Conservation (phyloP, 2,329 filamentous ascomycete genomes). For the Neopestalotiopsis sp. region DNA sequence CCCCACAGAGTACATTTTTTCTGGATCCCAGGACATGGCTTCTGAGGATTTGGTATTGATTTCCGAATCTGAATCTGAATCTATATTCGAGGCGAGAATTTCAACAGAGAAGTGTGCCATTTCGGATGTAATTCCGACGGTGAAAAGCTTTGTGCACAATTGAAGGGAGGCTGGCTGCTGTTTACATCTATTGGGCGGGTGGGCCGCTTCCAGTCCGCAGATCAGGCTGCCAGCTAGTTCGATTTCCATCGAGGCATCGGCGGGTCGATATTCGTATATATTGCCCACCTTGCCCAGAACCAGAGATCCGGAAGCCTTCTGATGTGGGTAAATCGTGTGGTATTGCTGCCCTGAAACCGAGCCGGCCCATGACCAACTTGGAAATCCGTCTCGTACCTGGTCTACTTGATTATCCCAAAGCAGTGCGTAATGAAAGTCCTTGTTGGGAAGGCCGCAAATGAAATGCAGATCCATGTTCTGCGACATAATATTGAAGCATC, state of each 20-base stretch:
- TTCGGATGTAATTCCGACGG: not conserved
- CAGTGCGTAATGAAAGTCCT: not conserved
- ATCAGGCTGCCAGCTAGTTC: not conserved
- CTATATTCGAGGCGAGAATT: not conserved
- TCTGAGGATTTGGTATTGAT: not conserved
- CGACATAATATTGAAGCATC: not conserved
- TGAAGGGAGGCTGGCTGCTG: too few species aligned
- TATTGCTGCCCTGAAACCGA: too few species aligned
- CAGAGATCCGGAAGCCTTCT: not conserved
- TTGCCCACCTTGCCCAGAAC: not conserved
- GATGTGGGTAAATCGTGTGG: not conserved
- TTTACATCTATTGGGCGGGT: too few species aligned
- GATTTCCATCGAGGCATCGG: not conserved
- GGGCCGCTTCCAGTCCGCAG: too few species aligned
- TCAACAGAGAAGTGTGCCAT: not conserved
- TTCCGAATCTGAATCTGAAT: not conserved
- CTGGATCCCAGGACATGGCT: not conserved
- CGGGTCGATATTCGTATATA: not conserved
- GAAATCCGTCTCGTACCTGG: not conserved
- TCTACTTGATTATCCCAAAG: not conserved
- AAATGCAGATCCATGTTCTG: not conserved
- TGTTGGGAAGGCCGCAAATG: not conserved
- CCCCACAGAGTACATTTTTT: not conserved
- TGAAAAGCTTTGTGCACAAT: not conserved
- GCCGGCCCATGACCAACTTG: conserved; percentile 4